These are phyloP conservation scores for Aspergillus japonicus DNA, from an alignment of 2,329 filamentous ascomycete genomes.

Conservation along the genomic window DNA sequence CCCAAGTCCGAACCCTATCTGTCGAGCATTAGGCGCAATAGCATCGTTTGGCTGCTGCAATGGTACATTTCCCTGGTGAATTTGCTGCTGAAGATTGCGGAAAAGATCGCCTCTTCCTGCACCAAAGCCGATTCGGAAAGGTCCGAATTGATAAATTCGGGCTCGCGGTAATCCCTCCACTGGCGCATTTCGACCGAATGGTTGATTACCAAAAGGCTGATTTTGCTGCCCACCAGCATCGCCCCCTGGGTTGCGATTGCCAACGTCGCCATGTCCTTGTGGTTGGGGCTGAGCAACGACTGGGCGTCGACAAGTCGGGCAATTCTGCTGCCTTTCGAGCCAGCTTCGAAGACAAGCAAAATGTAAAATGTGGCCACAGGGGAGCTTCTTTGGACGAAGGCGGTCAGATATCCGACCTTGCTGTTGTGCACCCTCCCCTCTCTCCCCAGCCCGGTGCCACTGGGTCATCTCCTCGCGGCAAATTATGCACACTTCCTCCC, in stretches of 20 bases:
- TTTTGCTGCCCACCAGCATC: constrained; percentile 30
- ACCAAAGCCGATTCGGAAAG: constrained; percentile 69
- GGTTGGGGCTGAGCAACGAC: constrained; percentile 58
- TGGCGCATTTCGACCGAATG: constrained; percentile 40
- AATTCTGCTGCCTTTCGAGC: constrained; percentile 96
- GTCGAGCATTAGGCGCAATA: constrained; percentile 35
- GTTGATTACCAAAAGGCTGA: constrained; percentile 36
- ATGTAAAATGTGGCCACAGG: constrained; percentile 93
- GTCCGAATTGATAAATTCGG: constrained; percentile 70
- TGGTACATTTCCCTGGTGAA: constrained; percentile 52
- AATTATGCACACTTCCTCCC: constrained; percentile 95
- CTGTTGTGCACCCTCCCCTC: constrained; percentile 35
- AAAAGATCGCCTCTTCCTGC: constrained; percentile 61
- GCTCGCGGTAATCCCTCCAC: constrained; percentile 48
- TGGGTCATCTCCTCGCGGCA: constrained; percentile 93
- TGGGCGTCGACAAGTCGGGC: constrained; percentile 85
- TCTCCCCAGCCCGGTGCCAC: constrained; percentile 59
- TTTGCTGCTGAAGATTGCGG: constrained; percentile 64
- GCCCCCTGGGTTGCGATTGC: constrained; percentile 28
- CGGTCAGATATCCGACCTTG: constrained; percentile 66
- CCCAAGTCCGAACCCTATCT: constrained; percentile 44
- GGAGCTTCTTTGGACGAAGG: constrained; percentile 87
- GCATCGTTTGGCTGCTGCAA: constrained; percentile 35
- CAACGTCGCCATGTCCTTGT: constrained; percentile 26
- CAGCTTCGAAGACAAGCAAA: constrained; percentile 93